Conservation (phyloP, 345 rosid species). For the Hypericum perforatum region DNA sequence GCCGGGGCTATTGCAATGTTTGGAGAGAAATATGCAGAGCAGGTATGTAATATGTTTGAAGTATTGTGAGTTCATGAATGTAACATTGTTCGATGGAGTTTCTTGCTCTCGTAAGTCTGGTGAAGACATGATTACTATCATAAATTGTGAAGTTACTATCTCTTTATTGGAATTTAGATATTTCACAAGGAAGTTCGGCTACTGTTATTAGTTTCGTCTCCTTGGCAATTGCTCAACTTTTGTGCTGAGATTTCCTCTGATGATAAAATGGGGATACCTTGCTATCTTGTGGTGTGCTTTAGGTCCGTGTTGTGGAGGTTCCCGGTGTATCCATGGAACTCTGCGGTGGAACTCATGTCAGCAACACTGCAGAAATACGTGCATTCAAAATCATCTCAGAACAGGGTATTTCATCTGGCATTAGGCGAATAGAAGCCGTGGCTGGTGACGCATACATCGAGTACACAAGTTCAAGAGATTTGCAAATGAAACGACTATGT, state of each 20-base stretch:
- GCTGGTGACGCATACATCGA: conserved; percentile 93
- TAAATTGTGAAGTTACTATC: no score
- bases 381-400: conserved; percentile 89
- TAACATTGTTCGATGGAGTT: neutral
- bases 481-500: conserved; percentile 68
- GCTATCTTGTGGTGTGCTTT: conserved; percentile 7
- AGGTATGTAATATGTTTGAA: conserved; percentile 31
- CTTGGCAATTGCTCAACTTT: no score
- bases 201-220: no score
- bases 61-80: neutral
- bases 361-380: conserved; percentile 78
- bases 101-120: neutral
- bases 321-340: conserved; percentile 98
- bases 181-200: no score
- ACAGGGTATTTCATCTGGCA: conserved; percentile 95
- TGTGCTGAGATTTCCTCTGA: no score
- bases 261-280: neutral
- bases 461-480: conserved; percentile 68
- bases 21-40: conserved; percentile 90
- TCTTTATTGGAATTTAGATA: no score
- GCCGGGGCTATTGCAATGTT: conserved; percentile 98
- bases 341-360: conserved; percentile 96
- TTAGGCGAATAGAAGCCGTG: conserved; percentile 89
- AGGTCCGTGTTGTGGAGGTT: conserved; percentile 98
- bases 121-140: no score